Conservation (phyloP, 805 yeast species). For the Metschnikowia sp. region DNA sequence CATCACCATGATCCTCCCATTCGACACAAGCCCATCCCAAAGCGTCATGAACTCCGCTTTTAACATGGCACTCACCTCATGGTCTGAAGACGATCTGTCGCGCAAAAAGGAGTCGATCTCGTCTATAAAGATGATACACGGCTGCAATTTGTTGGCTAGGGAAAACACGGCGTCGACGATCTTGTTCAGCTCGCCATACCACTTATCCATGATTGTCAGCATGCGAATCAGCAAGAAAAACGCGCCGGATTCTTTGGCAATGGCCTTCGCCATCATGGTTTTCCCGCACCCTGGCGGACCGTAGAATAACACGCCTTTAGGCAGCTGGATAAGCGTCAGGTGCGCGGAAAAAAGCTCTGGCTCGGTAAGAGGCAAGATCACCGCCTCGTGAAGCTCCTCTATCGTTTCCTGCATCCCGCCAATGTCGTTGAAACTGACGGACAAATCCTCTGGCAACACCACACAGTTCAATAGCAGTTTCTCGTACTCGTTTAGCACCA, state of each 20-base stretch:
- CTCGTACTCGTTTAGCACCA: conserved; percentile 71
- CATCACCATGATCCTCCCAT: conserved; percentile 78
- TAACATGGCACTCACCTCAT: conserved; percentile 90
- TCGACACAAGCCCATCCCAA: conserved; percentile 87
- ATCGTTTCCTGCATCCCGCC: conserved; percentile 86
- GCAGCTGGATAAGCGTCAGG: conserved; percentile 73
- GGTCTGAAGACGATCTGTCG: conserved; percentile 80
- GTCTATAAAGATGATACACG: conserved; percentile 92
- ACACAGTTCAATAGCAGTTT: conserved; percentile 71
- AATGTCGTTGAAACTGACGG: conserved; percentile 71
- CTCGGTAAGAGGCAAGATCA: conserved; percentile 73
- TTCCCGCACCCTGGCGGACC: conserved; percentile 99
- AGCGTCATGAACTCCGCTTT: conserved; percentile 97
- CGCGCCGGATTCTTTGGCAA: conserved; percentile 89
- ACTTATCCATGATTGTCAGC: conserved; percentile 94
- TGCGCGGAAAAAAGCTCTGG: conserved; percentile 74
- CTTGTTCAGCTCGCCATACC: conserved; percentile 96
- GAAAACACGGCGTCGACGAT: conserved; percentile 91
- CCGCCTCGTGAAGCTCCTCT: conserved; percentile 83
- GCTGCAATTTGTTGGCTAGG: conserved; percentile 83
- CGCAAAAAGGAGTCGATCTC: conserved; percentile 94
- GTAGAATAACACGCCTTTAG: conserved; percentile 86
- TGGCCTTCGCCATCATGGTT: conserved; percentile 94
- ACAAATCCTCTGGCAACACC: conserved; percentile 80
- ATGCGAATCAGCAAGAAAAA: conserved; percentile 86